Percentiles rank a stretch among this genome's conserved stretches.
Conservation (phyloP, 306 rosid genomes). For the Sphenostylis stenocarpa region DNA sequence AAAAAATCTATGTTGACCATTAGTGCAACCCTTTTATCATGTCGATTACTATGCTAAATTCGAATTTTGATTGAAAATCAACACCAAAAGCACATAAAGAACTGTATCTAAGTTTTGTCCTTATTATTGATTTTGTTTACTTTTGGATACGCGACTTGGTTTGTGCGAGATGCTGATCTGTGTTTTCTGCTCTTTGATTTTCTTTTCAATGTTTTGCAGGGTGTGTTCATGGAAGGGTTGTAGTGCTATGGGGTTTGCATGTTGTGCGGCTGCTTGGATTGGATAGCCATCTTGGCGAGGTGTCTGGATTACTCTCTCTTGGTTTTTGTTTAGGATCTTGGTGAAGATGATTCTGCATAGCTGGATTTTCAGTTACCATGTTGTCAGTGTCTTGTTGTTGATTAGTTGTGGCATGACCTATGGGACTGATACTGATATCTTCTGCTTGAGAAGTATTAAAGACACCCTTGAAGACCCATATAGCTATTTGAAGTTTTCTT, state of each 20-base stretch:
- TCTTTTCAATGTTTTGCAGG: constrained; percentile 25
- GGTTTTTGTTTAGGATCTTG: constrained; percentile 33
- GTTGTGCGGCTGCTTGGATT: constrained; percentile 9
- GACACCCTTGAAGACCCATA: constrained; percentile 53
- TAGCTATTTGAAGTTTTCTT: constrained; percentile 48
- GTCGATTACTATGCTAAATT: not conserved
- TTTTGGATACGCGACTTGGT: constrained; percentile 26
- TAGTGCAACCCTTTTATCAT: not conserved
- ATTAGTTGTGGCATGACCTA: constrained; percentile 43
- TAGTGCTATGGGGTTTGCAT: constrained; percentile 30
- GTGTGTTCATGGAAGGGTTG: constrained; percentile 28
- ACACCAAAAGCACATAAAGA: not conserved
- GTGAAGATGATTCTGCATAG: constrained; percentile 43
- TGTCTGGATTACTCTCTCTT: constrained; percentile 17
- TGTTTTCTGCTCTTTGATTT: constrained; percentile 3
- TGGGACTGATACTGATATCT: constrained; percentile 58
- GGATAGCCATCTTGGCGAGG: constrained; percentile 31
- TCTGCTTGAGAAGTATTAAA: constrained; percentile 57
- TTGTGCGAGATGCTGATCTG: constrained; percentile 32
- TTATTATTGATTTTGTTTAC: not conserved
- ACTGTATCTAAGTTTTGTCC: not conserved
- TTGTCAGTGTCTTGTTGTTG: constrained; percentile 45
- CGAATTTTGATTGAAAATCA: not conserved
- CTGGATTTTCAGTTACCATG: constrained; percentile 26
- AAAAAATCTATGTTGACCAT: not conserved